These are phyloP conservation scores for Candida sanyaensis DNA, from an alignment of 1,139 yeast genomes.

Conservation along the genomic window DNA sequence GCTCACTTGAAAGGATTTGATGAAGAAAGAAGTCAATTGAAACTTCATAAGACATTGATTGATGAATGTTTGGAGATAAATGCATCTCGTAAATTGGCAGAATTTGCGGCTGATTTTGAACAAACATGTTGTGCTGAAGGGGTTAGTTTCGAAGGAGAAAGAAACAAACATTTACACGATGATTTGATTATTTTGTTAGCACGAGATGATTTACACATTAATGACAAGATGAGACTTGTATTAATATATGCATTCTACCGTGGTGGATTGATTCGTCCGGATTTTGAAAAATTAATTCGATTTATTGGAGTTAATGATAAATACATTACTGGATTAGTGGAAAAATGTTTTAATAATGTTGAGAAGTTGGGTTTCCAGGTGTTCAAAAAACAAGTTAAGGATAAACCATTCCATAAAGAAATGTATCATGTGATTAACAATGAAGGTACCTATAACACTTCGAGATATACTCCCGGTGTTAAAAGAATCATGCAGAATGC, in stretches of 20 bases:
- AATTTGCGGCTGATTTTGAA: constrained; percentile 65
- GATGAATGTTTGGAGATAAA: constrained; percentile 59
- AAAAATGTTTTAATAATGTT: constrained; percentile 62
- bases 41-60: constrained; percentile 59
- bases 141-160: constrained; percentile 67
- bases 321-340: constrained; percentile 51
- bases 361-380: constrained; percentile 66
- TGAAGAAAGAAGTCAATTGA: constrained; percentile 61
- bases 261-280: constrained; percentile 79
- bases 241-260: constrained; percentile 77
- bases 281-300: constrained; percentile 66
- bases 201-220: constrained; percentile 49
- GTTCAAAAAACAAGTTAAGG: constrained; percentile 50
- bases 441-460: constrained; percentile 68
- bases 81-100: constrained; percentile 56
- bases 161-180: constrained; percentile 64
- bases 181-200: constrained; percentile 62
- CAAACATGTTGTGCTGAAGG: constrained; percentile 81
- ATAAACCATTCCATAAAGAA: constrained; percentile 41
- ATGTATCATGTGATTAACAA: constrained; percentile 68
- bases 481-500: constrained; percentile 57
- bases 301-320: constrained; percentile 66
- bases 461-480: constrained; percentile 75
- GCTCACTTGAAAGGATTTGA: constrained; percentile 71
- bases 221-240: constrained; percentile 77